Evolutionary conservation across 1,139 yeast genomes (phyloP), one percentile per base, ranked within the genome.

Genomic region (Komagataea norvegica): DNA sequence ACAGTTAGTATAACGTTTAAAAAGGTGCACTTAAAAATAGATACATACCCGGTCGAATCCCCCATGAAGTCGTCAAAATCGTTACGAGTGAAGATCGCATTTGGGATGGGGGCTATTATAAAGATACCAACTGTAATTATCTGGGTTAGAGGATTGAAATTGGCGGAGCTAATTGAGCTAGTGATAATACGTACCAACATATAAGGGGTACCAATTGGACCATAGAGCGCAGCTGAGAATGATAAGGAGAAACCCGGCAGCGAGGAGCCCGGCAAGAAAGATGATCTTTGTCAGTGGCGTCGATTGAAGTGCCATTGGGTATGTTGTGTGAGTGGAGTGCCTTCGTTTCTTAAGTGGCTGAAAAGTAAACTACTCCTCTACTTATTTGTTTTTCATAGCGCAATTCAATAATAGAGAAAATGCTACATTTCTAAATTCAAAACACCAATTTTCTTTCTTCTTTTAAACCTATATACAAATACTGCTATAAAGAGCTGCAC

Each of bases 211-310:
- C 72, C 82, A 83, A 55, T 80, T 82, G 46, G 75, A 70, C 61
- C 71, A 82, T 32, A 83, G 66, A 8, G 91, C 89, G 60, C 91
- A 81, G 48, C 85, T 75, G 39, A 83, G 64, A 34, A 82, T 72
- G 32, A 81, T 82, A 41, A 81, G 64, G n/a, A 83, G 66, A 55
- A 82, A 81, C 14, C 93, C 93, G 8, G 81, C 64, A 1, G 93
- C 89, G 31, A 83, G 65, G 30, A 82, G 69, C 16, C 84, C 80
- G 23, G 86, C 76, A 31, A 83, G 70, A 45, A 79, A 79, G 46
- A 82, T 79, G 49, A 83, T 79, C 54, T 78, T 80, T 36, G 84
- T 78, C 48, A 82, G 66, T 27, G 91, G 86, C 43, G 74, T 70
- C 9, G 46, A 49, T 28, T 42, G 42, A 5, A 30, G 25, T 3